These are phyloP conservation scores for Zasmidium cellare DNA, from an alignment of 2,329 filamentous ascomycete species.

Conservation along the genomic window DNA sequence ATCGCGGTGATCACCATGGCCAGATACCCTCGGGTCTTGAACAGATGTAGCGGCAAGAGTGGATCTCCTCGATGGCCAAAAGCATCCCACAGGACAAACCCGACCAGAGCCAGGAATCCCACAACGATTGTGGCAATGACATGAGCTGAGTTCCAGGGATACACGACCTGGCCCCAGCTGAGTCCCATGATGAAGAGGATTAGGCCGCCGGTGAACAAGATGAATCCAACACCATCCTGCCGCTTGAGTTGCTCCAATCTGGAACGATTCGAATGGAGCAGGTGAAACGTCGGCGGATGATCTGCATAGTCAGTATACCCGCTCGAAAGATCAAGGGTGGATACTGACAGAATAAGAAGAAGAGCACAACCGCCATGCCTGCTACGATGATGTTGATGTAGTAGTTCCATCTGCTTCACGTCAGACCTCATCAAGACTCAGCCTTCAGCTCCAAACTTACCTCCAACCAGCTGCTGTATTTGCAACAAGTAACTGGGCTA, in stretches of 20 bases:
- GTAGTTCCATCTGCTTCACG: slow-evolving; percentile 4
- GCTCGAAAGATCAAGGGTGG: background rate
- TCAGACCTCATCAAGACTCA: background rate
- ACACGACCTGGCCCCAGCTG: slow-evolving; percentile 20
- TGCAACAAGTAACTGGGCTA: slow-evolving; percentile 47
- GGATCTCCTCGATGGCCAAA: slow-evolving; percentile 22
- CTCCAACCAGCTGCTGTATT: slow-evolving; percentile 44
- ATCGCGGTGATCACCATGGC: slow-evolving; percentile 34
- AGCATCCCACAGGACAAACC: slow-evolving; percentile 14
- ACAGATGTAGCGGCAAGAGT: slow-evolving; percentile 30
- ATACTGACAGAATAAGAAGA: slow-evolving; percentile 5
- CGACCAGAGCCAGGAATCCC: slow-evolving; percentile 10
- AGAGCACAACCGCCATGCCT: background rate
- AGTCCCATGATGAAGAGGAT: slow-evolving; percentile 25
- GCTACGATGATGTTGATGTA: slow-evolving; percentile 4
- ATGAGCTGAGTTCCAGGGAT: slow-evolving; percentile 19
- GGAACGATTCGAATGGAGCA: slow-evolving; percentile 2
- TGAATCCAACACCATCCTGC: background rate
- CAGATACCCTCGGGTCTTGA: slow-evolving; percentile 32
- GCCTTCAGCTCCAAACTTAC: background rate
- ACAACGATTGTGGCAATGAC: slow-evolving; percentile 18
- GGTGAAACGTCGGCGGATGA: slow-evolving; percentile 4
- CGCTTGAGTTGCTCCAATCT: slow-evolving; percentile 5
- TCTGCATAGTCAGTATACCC: background rate
- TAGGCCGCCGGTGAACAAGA: slow-evolving; percentile 18